These are phyloP conservation scores for Curvularia spicifera DNA, from an alignment of 2,329 filamentous ascomycete species.

Conservation along the genomic window DNA sequence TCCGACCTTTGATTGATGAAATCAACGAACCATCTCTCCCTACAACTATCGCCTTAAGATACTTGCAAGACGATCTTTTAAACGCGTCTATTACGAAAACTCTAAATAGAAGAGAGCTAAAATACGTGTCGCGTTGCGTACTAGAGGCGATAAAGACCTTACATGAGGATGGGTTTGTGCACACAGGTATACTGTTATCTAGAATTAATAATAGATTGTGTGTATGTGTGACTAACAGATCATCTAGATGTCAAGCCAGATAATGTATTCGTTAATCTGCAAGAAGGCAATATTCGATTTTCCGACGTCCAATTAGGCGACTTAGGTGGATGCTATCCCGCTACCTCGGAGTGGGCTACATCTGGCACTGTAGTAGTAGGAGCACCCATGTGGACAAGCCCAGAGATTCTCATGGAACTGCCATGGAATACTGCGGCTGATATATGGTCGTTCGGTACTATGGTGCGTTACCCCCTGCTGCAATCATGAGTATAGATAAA, in stretches of 20 bases:
- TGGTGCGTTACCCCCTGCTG: too few relatives aligned
- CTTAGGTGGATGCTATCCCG: slow-evolving; percentile 33
- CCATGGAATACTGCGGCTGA: too few relatives aligned
- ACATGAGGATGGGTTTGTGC: slow-evolving; percentile 37
- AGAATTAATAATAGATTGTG: too few relatives aligned
- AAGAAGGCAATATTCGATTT: slow-evolving; percentile 35
- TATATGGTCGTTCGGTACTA: too few relatives aligned
- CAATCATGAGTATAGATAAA: too few relatives aligned
- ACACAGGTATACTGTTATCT: slow-evolving; percentile 25
- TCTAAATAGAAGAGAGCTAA: slow-evolving; percentile 30
- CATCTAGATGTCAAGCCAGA: slow-evolving; percentile 43
- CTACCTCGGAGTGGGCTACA: too few relatives aligned
- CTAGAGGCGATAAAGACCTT: slow-evolving; percentile 34
- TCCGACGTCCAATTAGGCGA: slow-evolving; percentile 46
- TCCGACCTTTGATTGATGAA: slow-evolving; percentile 39
- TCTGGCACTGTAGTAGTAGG: too few relatives aligned
- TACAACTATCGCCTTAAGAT: slow-evolving; percentile 30
- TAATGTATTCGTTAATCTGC: slow-evolving; percentile 50
- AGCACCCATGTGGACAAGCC: too few relatives aligned
- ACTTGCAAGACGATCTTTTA: slow-evolving; percentile 31
- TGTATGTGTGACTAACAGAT: slow-evolving; percentile 1
- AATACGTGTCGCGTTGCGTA: slow-evolving; percentile 23
- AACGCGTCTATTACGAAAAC: slow-evolving; percentile 16
- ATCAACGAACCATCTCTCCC: slow-evolving; percentile 31
- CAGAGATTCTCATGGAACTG: too few relatives aligned